Evolutionary conservation across 2,329 filamentous ascomycete genomes (phyloP), one percentile per base, ranked within the genome.

Genomic region (Fusarium hostae): DNA sequence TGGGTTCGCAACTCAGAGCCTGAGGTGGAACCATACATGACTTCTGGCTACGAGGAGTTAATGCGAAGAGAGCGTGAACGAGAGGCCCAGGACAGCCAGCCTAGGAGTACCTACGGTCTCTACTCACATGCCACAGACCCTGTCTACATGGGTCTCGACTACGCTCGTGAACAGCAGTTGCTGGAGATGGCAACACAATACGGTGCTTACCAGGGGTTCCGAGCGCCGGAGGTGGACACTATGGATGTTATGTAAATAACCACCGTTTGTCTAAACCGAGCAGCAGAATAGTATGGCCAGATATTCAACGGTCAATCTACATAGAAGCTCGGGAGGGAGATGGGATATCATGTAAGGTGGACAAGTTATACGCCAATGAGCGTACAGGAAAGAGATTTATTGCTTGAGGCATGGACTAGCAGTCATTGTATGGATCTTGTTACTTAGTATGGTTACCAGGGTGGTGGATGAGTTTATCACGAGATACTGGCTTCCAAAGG

Each of bases 11-110:
- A 75, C 47, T 61, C 73, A 24, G 82, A 76, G 70, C 80, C 48
- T 7, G 85, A 88, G 67, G 89, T 88, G 41, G 94, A 97, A 80
- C 94, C 94, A 1, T 97, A 97, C 81, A 97, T 97, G 88, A 81
- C 88, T 51, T 91, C 89, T 10, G 94, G 94, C 18, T 97, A 97
- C 78, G 92, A 94, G 76, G 85, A 89, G 77, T 82, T 92, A 63
- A 89, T 91, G 64, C 85, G 86, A 63, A 85, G 89, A 59, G 90
- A 93, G 76, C 89, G 91, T 68, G 87, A 91, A 74, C 78, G 76
- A 39, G 71, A 80, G 47, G 70, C 72, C 43, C 70, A 81, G 63
- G 77, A 81, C 58, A 76, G 75, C 51, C 76, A 76, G 35, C 73
- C 81, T 9, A 84, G 82, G 70, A 81, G 84, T 50, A 78, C 82